These are phyloP conservation scores for Iris pallida DNA, from an alignment of 116 monocot species.

Conservation along the genomic window DNA sequence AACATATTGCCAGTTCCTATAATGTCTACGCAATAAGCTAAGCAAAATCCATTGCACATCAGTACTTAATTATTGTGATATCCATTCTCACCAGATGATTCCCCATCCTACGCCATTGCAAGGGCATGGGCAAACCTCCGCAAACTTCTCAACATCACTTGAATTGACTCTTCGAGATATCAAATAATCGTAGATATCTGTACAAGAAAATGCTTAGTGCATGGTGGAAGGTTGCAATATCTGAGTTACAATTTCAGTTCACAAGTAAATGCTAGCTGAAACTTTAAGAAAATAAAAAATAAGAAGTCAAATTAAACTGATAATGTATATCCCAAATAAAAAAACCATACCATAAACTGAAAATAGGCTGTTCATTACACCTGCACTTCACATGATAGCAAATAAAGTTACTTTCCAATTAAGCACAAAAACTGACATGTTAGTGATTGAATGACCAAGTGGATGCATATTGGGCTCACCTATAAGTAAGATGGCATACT, in stretches of 20 bases:
- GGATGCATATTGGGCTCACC: too few relatives aligned
- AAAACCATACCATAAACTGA: constrained; percentile 81
- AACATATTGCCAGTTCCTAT: too few relatives aligned
- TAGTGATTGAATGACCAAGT: not conserved
- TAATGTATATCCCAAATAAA: not conserved
- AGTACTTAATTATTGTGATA: too few relatives aligned
- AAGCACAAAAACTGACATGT: not conserved
- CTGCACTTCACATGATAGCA: constrained; percentile 36
- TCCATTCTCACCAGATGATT: constrained; percentile 77
- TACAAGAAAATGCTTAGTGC: constrained; percentile 1
- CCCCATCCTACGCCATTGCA: constrained; percentile 93
- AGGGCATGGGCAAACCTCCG: constrained; percentile 86
- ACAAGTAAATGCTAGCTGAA: not conserved
- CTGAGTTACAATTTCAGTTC: not conserved
- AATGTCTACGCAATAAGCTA: too few relatives aligned
- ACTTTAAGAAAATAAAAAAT: not conserved
- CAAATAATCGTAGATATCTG: constrained; percentile 97
- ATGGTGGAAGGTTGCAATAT: not conserved
- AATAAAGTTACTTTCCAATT: constrained; percentile 4
- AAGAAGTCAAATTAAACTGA: not conserved
- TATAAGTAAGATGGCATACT: constrained; percentile 73
- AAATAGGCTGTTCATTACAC: constrained; percentile 99
- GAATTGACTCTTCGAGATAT: constrained; percentile 94
- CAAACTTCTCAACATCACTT: constrained; percentile 99
- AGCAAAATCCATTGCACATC: too few relatives aligned